Base-by-base conservation (phyloP, 441 rosid species). In the Pelargonium australe region DNA sequence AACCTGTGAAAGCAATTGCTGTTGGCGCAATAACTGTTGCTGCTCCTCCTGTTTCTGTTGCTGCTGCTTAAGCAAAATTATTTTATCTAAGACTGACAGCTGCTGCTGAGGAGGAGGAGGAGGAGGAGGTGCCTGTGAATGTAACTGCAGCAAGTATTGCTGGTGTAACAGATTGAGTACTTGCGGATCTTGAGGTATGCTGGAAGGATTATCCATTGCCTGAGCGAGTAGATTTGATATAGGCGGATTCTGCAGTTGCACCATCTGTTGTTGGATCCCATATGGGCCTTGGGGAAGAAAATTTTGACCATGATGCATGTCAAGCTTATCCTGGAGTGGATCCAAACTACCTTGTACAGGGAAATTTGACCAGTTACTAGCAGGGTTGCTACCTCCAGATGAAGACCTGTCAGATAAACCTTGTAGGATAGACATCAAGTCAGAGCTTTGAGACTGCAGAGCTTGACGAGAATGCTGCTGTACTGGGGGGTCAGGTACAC, bases 11-110 rank as follows among this genome's bases (percentile, higher is more conserved):
- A 87, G 85, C 70, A 92, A 78, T 74, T 88, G 96, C 51, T 87
- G 95, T 80, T 91, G 97, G 64, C 82, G 82, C 82, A 94, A 75
- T 74, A 91, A 76, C 80, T 88, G 92, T 72, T 88, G 93, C 73
- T 94, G 93, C 83, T 88, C 88, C 80, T 93, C 91, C 76, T 87
- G 92, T 68, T 80, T 81, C 72, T 86, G 87, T 78, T 75, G 75
- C 70, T 90, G 96, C 78, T 92, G 96, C 80, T 86, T 85, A 73
- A 95, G 85, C 75, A 89, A 78, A 64, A 92, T 70, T 68, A 89
- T 77, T 70, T 88, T 89, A 77, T 95, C 96, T 68, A 94, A 69
- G 62, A 86, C 67, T 7, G 84, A 83, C 70, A 89, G 80, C 83
- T 90, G 92, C 74, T 85, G 98, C 28, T 25, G 28, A 25, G 28